phyloP scores from a whole-genome alignment of 331 rosid species.

The Pyracantha coccinea region DNA sequence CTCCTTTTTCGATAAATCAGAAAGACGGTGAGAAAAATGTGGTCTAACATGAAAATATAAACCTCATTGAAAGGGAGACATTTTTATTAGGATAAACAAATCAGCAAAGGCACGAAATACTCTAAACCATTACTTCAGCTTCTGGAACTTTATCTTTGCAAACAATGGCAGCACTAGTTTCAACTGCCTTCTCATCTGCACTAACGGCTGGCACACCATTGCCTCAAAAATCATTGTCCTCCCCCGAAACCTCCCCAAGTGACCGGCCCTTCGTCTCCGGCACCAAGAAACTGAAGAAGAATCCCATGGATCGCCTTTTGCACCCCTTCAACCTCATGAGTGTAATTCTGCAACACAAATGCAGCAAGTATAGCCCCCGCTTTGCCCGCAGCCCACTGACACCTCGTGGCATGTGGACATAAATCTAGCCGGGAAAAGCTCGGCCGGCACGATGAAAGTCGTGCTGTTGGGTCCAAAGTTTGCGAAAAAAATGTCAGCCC shows the following conservation, averaged over 20 bases:
- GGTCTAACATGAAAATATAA: background rate
- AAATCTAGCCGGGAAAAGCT: conserved; percentile 13
- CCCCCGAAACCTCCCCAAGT: conserved; percentile 50
- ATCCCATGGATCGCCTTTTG: conserved; percentile 30
- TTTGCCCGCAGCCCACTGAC: conserved; percentile 15
- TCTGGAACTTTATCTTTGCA: conserved; percentile 8
- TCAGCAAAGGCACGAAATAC: background rate
- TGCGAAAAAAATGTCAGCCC: conserved; percentile 13
- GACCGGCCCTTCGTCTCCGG: conserved; percentile 49
- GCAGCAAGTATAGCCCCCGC: conserved; percentile 17
- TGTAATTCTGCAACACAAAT: conserved; percentile 26
- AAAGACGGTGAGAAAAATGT: background rate
- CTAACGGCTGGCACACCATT: background rate
- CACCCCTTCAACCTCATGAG: background rate
- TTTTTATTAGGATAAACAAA: background rate
- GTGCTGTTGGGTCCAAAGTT: conserved; percentile 24
- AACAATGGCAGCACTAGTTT: conserved; percentile 1
- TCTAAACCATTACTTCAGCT: conserved; percentile 1
- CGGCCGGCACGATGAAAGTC: conserved; percentile 9
- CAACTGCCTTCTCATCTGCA: conserved; percentile 3
- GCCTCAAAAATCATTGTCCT: conserved; percentile 28
- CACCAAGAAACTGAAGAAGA: conserved; percentile 41
- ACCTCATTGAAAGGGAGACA: background rate
- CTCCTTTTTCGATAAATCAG: no score
- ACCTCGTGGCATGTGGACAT: conserved; percentile 10